A percentile compares a stretch with the other conserved stretches of the same genome.
phyloP scores from a whole-genome alignment of 352 stramenopile species.

The Globisporangium spiculum region DNA sequence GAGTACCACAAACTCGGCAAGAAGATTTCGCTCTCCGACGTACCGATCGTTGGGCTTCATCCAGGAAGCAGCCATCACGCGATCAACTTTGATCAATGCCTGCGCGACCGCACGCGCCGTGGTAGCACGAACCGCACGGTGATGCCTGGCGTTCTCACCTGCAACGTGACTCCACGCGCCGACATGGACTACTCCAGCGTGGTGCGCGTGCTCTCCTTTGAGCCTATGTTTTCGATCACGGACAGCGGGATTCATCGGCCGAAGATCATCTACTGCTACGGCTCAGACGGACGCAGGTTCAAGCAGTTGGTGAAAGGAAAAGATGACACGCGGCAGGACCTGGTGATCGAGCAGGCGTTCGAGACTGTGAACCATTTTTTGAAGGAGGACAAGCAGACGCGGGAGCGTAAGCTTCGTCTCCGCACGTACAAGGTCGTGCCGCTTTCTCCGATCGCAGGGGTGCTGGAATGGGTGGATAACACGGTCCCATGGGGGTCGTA shows the following conservation, averaged over 20 bases:
- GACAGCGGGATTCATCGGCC: conserved; percentile 94
- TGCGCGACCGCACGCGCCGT: conserved; percentile 52
- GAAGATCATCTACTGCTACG: conserved; percentile 97
- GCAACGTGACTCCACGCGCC: conserved; percentile 48
- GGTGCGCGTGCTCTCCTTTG: conserved; percentile 88
- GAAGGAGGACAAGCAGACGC: conserved; percentile 55
- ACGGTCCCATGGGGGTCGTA: conserved; percentile 94
- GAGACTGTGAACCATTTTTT: conserved; percentile 89
- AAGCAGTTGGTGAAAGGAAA: conserved; percentile 97
- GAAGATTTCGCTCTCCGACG: conserved; percentile 69
- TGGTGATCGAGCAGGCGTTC: conserved; percentile 90
- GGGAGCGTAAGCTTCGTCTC: conserved; percentile 80
- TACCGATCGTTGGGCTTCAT: conserved; percentile 41
- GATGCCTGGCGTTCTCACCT: conserved; percentile 81
- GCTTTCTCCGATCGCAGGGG: conserved; percentile 89
- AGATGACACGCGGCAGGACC: conserved; percentile 84
- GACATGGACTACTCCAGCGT: conserved; percentile 85
- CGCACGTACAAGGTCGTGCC: conserved; percentile 97
- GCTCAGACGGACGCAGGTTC: conserved; percentile 89
- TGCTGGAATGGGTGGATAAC: conserved; percentile 98
- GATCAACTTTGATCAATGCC: conserved; percentile 67
- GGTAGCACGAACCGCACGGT: conserved; percentile 33
- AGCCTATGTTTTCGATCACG: conserved; percentile 91
- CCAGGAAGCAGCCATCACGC: conserved; percentile 18
- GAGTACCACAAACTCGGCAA: conserved; percentile 69